Evolutionary conservation across 371 early-diverging fungal genomes (phyloP), one percentile per base, ranked within the genome.

Genomic region (Mortierella sp.): DNA sequence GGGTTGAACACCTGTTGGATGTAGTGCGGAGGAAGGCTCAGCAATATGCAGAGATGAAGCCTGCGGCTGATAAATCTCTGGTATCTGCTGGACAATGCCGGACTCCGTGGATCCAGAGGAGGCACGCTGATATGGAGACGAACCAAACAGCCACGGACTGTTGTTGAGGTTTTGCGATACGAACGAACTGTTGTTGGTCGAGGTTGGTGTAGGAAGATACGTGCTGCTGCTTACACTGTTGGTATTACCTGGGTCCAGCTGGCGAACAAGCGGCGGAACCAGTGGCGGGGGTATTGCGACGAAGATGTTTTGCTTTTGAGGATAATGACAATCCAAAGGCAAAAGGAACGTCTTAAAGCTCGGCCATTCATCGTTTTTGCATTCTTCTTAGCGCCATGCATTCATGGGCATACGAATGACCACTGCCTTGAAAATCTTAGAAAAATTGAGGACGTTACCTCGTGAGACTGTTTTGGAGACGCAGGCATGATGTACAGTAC

Each of bases 231-330:
- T 57, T 2, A 30, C 21, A 17, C n/a, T 4, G 37, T 12, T 19
- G 0, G 47, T 21, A 17, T 48, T 41, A 27, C 46, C 48, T 4
- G 67, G 54, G 50, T 43, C 67, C 42, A 65, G 23, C 30, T 72
- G 72, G 27, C 43, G 72, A 3, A 52, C 52, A 6, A 72, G 51
- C 3, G 72, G 66, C 12, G 62, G 26, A 14, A 72, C 55, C 11
- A 72, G 41, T 0, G 72, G 67, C 21, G 72, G 72, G 2, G 72
- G 72, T 8, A 72, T 62, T 4, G 72, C 72, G 7, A 72, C 50
- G 34, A 28, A 66, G 9, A 72, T 66, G 14, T 52, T 54, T 0
- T 72, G 32, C 19, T 61, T 52, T 54, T 53, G 47, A 14, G 23
- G 7, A 17, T 34, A 14, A 14, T 8, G 27, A 48, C 23, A 30